phyloP scores from a whole-genome alignment of 176 grass and related monocot genomes.

The Hyparrhenia diplandra region DNA sequence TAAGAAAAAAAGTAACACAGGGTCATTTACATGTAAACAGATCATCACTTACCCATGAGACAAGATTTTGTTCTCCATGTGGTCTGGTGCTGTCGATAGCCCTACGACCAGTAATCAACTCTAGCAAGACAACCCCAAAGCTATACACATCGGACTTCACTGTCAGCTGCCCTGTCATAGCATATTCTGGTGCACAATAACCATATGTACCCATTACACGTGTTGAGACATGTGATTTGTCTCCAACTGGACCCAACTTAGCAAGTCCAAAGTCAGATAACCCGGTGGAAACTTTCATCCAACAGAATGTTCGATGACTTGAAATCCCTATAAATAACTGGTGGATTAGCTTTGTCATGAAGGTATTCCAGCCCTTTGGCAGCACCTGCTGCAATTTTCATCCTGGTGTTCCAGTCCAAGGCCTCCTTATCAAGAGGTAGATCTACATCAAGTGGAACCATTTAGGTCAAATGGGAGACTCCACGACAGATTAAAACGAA shows the following conservation, averaged over 20 bases:
- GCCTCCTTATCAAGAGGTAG: conserved; percentile 70
- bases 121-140: conserved; percentile 81
- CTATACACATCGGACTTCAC: conserved; percentile 83
- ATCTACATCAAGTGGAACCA: conserved; percentile 43
- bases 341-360: conserved; percentile 84
- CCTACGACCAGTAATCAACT: conserved; percentile 81
- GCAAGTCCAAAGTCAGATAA: conserved; percentile 86
- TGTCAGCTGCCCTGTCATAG: conserved; percentile 81
- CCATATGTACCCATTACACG: conserved; percentile 92
- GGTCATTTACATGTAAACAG: not conserved
- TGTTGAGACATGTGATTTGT: conserved; percentile 84
- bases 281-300: conserved; percentile 60
- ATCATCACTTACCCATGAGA: conserved; percentile 70
- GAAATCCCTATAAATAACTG: conserved; percentile 88
- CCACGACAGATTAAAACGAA: not conserved
- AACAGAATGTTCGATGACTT: conserved; percentile 86
- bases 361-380: conserved; percentile 85
- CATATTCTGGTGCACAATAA: conserved; percentile 84
- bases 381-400: conserved; percentile 91
- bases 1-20: not conserved
- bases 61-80: conserved; percentile 83
- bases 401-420: conserved; percentile 75
- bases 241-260: conserved; percentile 78
- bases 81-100: conserved; percentile 68
- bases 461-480: not conserved